These are phyloP conservation scores for Trichoderma sp. DNA, from an alignment of 2,329 filamentous ascomycete genomes.

Conservation along the genomic window DNA sequence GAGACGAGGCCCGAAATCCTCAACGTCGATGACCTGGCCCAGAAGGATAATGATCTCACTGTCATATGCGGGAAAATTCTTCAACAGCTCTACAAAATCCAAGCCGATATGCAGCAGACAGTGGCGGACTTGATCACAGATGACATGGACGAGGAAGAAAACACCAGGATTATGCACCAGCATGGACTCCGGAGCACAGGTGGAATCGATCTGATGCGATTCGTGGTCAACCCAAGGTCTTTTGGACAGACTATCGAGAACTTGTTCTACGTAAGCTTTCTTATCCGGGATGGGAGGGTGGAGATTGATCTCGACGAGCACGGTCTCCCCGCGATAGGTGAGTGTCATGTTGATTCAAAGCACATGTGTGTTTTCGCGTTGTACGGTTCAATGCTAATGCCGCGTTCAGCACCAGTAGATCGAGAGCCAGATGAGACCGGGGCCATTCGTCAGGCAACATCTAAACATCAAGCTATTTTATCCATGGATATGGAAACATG, in stretches of 20 bases:
- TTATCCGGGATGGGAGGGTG: conserved; percentile 81
- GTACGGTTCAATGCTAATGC: conserved; percentile 22
- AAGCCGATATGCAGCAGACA: conserved; percentile 45
- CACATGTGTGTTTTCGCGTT: background rate
- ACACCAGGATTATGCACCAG: conserved; percentile 56
- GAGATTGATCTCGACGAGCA: conserved; percentile 70
- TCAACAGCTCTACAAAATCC: conserved; percentile 52
- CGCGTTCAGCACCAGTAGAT: conserved; percentile 34
- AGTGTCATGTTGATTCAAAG: conserved; percentile 37
- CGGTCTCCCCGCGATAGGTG: conserved; percentile 76
- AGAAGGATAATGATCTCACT: conserved; percentile 76
- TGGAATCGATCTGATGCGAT: conserved; percentile 77
- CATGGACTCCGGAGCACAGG: conserved; percentile 64
- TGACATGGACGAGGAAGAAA: conserved; percentile 46
- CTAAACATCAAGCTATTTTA: conserved; percentile 82
- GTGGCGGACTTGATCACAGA: conserved; percentile 44
- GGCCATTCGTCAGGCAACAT: conserved; percentile 47
- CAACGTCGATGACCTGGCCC: conserved; percentile 67
- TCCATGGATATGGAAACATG: conserved; percentile 83
- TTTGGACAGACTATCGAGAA: conserved; percentile 97
- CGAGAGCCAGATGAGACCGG: conserved; percentile 47
- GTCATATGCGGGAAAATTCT: conserved; percentile 74
- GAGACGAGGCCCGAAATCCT: conserved; percentile 79
- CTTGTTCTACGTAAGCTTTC: conserved; percentile 91
- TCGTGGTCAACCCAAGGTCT: conserved; percentile 83